A percentile compares a stretch with the other conserved stretches of the same genome.
phyloP scores from a whole-genome alignment of 768 basidiomycete species.

The Brasilioporus rufonigricans region DNA sequence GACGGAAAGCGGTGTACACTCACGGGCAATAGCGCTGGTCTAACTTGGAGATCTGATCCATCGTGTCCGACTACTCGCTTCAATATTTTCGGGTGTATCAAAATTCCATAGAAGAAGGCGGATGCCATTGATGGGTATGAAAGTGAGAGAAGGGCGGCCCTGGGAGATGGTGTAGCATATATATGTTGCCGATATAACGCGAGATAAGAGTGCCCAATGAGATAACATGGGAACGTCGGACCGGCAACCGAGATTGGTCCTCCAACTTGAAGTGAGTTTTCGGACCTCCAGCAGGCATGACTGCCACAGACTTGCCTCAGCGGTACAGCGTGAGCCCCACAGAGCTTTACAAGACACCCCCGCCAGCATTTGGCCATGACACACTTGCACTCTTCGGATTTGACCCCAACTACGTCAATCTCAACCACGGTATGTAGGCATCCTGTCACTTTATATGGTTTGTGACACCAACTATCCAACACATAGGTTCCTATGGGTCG shows the following conservation, averaged over 20 bases:
- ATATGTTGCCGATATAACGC: no score
- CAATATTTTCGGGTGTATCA: slow-evolving; percentile 85
- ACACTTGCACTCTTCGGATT: slow-evolving; percentile 54
- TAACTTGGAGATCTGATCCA: slow-evolving; percentile 60
- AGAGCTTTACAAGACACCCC: slow-evolving; percentile 23
- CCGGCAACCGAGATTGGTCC: no score
- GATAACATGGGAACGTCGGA: slow-evolving; percentile 1
- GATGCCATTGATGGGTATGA: slow-evolving; percentile 29
- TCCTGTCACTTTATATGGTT: neutral
- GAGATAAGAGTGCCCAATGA: neutral
- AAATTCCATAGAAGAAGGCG: slow-evolving; percentile 88
- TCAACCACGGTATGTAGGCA: slow-evolving; percentile 56
- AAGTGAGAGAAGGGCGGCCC: no score
- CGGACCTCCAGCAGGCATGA: neutral
- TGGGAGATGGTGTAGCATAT: no score
- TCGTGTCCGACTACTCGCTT: slow-evolving; percentile 70
- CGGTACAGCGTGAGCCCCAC: neutral
- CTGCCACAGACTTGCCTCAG: neutral
- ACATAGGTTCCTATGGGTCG: slow-evolving; percentile 57
- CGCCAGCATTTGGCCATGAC: slow-evolving; percentile 55
- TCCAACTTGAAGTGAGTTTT: no score
- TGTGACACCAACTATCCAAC: neutral
- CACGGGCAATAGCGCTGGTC: slow-evolving; percentile 74
- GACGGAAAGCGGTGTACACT: slow-evolving; percentile 19
- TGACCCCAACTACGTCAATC: slow-evolving; percentile 56